Base-by-base conservation (phyloP, 73 alveolate species). In the Breviolum minutum region DNA sequence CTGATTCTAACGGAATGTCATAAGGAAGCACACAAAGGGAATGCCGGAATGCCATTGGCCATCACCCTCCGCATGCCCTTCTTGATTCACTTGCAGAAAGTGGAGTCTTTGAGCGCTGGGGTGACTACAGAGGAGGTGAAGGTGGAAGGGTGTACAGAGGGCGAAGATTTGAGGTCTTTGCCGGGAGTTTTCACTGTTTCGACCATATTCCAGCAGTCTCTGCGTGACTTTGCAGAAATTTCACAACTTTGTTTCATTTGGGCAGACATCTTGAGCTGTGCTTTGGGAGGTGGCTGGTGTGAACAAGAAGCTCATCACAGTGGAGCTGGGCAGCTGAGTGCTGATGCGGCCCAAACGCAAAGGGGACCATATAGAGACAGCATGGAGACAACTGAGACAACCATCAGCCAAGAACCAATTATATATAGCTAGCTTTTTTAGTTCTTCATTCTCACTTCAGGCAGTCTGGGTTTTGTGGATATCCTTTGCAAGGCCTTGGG, bases 41-140 rank as follows among this genome's bases (percentile, higher is more conserved):
- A n/a, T n/a, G n/a, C n/a, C n/a, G n/a, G 54, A 40, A 40, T 40
- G 54, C 54, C 54, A 40, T 40, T 40, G 54, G 54, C 54, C 54
- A 40, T 40, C 54, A 40, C 54, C 5, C 54, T 40, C 54, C 54
- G 54, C 54, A 40, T 40, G 54, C 54, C 54, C 54, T 40, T 40
- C 54, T 17, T 68, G n/a, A 24, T 10, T 73, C 83, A 73, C 73
- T 40, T 26, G 10, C 91, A 92, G 98, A 92, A 92, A 92, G 87
- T 92, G 98, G 98, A 92, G 27, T 48, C 81, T 68, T 27, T 92
- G 98, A 74, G 98, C 80, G 90, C 91, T 19, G 98, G 98, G 26
- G 73, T 92, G 64, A 69, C 64, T 24, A 63, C 70, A 12, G 91
- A 92, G 69, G 98, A 92, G 90, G 87, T 92, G 68, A 73, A 92